Evolutionary conservation across 306 rosid genomes (phyloP), one percentile per base, ranked within the genome.

Genomic region (Castanea sativa): DNA sequence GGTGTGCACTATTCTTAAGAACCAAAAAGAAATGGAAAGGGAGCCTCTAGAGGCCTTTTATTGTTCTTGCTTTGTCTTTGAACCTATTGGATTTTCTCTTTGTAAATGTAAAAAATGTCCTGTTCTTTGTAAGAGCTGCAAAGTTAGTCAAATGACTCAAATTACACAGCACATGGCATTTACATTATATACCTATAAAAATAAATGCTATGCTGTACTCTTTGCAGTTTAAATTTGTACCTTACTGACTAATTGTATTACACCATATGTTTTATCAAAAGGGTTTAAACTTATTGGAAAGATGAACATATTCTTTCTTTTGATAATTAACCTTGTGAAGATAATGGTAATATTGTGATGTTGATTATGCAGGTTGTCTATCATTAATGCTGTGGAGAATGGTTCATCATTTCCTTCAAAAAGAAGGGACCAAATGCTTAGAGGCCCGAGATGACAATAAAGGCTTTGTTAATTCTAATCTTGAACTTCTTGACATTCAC

Each of bases 341-440:
- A 76, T 76, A 75, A 61, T 72, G 52, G 35, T 21, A 64, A 20
- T 75, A 38, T 63, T 69, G 55, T 69, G 5, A 81, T 84, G 74
- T 59, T 83, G 74, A 85, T 76, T 19, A 49, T 63, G 76, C 82
- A 94, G 99, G 99, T 77, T 89, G 91, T 77, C 99, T 77, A 97
- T 94, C 85, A 92, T 92, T 78, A 92, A 89, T 86, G 97, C 99
- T 77, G 89, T 92, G 32, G 99, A 94, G 82, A 87, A 87, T 78
- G 99, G 99, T 64, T 83, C 97, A 23, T 84, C 97, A 12, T 94
- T 94, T 92, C 97, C 99, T 16, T 79, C 92, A 84, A 94, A 94
- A 85, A 86, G 80, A 86, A 91, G 99, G 92, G 97, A 94, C 79
- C 90, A 83, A 75, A 80, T 94, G 89, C 97, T 94, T 92, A 71